phyloP scores from a whole-genome alignment of 352 stramenopile genomes.

The Pythium utonaiense region DNA sequence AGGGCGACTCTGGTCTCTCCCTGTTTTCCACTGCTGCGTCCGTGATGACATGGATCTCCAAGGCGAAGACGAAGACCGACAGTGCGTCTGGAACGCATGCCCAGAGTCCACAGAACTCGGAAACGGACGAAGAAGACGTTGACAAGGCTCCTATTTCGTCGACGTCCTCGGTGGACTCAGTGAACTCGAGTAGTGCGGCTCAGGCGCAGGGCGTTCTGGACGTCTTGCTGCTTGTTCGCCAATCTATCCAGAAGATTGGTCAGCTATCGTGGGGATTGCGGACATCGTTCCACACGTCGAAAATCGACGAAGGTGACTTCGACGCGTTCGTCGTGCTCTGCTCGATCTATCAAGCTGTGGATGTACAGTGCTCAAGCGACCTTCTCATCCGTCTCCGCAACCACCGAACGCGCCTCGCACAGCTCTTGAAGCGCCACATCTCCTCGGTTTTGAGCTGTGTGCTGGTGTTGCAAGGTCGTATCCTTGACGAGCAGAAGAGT shows the following conservation, averaged over 20 bases:
- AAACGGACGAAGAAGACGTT: conserved; percentile 71
- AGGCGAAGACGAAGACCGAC: conserved; percentile 39
- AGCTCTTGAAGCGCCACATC: conserved; percentile 77
- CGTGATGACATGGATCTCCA: conserved; percentile 65
- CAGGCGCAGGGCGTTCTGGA: conserved; percentile 64
- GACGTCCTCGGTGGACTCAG: conserved; percentile 49
- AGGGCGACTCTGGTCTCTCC: conserved; percentile 28
- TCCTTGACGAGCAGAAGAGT: conserved; percentile 75
- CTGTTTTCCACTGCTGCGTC: conserved; percentile 40
- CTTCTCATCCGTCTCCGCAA: conserved; percentile 68
- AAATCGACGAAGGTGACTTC: conserved; percentile 79
- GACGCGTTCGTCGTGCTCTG: conserved; percentile 83
- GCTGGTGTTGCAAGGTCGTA: conserved; percentile 66
- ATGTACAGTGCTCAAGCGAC: conserved; percentile 61
- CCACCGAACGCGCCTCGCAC: conserved; percentile 60
- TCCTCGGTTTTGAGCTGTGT: conserved; percentile 66
- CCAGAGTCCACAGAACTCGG: conserved; percentile 61
- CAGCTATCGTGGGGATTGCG: conserved; percentile 80
- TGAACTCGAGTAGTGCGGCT: conserved; percentile 46
- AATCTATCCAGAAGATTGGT: conserved; percentile 83
- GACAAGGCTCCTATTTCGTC: conserved; percentile 59
- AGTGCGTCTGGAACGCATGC: conserved; percentile 14
- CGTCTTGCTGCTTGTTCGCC: conserved; percentile 71
- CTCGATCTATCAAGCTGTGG: conserved; percentile 74
- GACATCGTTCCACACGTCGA: conserved; percentile 81